phyloP scores from a whole-genome alignment of 2,329 filamentous ascomycete genomes.

The Phaeosphaeriaceae sp. region DNA sequence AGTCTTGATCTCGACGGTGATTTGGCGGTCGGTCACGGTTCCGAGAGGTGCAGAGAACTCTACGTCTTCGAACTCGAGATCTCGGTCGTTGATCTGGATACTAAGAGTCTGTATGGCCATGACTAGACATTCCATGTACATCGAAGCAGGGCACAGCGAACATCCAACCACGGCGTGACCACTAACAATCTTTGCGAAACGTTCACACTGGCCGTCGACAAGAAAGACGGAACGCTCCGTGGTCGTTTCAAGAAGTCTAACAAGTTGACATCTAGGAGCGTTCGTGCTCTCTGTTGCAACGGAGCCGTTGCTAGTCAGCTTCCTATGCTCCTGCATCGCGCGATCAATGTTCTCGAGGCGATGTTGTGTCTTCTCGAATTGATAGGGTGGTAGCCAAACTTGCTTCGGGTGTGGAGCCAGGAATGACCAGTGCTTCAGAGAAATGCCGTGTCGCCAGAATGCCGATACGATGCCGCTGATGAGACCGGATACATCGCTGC shows the following conservation, averaged over 20 bases:
- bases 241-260: conserved; percentile 3
- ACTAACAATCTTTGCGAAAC: conserved; percentile 15
- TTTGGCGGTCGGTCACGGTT: conserved; percentile 10
- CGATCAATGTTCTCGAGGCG: conserved; percentile 1
- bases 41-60: conserved; percentile 16
- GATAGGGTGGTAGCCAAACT: not conserved
- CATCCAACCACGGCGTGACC: conserved; percentile 25
- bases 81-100: not conserved
- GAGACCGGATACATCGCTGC: conserved; percentile 3
- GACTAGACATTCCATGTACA: conserved; percentile 28
- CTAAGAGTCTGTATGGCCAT: conserved; percentile 17
- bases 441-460: not conserved
- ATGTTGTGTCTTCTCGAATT: not conserved
- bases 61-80: conserved; percentile 16
- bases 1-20: not conserved
- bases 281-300: not conserved
- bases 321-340: not conserved
- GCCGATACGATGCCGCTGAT: not conserved
- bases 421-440: not conserved
- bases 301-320: not conserved
- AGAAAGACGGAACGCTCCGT: conserved; percentile 6
- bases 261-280: conserved; percentile 3
- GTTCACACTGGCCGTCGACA: conserved; percentile 13
- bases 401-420: not conserved
- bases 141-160: conserved; percentile 24